phyloP scores from a whole-genome alignment of 1,284 basidiomycete genomes.

The Mycosarcoma mackinlayi region DNA sequence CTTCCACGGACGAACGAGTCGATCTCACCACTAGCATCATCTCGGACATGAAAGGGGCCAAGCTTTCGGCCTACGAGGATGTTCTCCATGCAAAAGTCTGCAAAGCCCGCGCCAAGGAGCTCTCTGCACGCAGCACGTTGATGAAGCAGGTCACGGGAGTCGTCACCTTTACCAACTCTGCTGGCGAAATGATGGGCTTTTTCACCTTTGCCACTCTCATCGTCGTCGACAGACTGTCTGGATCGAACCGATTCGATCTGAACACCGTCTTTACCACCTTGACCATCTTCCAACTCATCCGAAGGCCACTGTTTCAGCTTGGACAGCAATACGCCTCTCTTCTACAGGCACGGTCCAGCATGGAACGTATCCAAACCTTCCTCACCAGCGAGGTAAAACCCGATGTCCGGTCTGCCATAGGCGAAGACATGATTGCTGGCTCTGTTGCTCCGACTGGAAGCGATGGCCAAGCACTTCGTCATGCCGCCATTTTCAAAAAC shows the following conservation, averaged over 20 bases:
- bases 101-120: conserved; percentile 44
- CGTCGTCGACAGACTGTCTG: conserved; percentile 39
- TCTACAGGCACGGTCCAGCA: conserved; percentile 51
- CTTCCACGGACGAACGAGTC: conserved; percentile 52
- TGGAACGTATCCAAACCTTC: conserved; percentile 56
- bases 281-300: conserved; percentile 53
- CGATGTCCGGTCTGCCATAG: conserved; percentile 15
- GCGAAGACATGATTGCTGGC: conserved; percentile 5
- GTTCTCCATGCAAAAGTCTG: conserved; percentile 45
- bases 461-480: background rate
- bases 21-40: conserved; percentile 49
- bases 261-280: conserved; percentile 59
- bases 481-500: conserved; percentile 37
- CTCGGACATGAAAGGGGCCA: conserved; percentile 60
- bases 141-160: conserved; percentile 41
- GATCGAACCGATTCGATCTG: conserved; percentile 46
- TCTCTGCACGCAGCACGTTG: conserved; percentile 11
- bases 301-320: conserved; percentile 46
- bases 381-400: conserved; percentile 33
- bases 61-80: conserved; percentile 59
- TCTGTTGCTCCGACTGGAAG: background rate
- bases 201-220: conserved; percentile 48
- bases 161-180: conserved; percentile 34
- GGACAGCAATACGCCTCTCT: conserved; percentile 56
- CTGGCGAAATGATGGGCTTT: conserved; percentile 36